phyloP scores from a whole-genome alignment of 2,329 filamentous ascomycete genomes.

The Xenosphaeropsis pyriputrescens region DNA sequence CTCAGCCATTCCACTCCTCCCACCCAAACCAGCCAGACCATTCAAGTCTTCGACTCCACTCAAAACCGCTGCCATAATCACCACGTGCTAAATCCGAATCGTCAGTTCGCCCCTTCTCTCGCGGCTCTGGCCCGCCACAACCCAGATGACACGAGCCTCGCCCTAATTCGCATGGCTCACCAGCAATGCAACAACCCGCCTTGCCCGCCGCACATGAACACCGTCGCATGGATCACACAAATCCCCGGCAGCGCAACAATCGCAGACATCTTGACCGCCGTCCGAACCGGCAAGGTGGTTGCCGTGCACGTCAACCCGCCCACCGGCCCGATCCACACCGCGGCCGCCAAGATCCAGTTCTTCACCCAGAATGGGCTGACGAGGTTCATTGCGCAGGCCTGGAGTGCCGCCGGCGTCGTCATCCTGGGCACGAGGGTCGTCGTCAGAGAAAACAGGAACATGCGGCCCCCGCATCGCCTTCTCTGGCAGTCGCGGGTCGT shows the following conservation, averaged over 20 bases:
- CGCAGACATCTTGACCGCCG: not conserved
- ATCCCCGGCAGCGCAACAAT: not conserved
- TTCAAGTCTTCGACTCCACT: too few species aligned
- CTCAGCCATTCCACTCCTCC: too few species aligned
- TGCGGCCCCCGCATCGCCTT: slow-evolving; percentile 1
- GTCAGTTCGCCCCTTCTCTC: too few species aligned
- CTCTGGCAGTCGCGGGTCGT: slow-evolving; percentile 5
- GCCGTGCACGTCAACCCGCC: slow-evolving; percentile 1
- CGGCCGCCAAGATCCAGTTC: slow-evolving; percentile 2
- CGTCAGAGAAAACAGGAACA: slow-evolving; percentile 5
- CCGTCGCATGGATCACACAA: too few species aligned
- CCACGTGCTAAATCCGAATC: too few species aligned
- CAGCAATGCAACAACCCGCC: too few species aligned
- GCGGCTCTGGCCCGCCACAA: too few species aligned
- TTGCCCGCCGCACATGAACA: too few species aligned
- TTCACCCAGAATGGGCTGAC: not conserved
- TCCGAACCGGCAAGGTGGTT: slow-evolving; percentile 2
- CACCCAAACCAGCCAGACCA: too few species aligned
- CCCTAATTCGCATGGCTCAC: too few species aligned
- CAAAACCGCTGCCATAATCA: too few species aligned
- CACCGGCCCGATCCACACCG: not conserved
- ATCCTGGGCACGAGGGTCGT: slow-evolving; percentile 2
- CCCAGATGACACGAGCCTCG: too few species aligned
- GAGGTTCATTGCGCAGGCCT: slow-evolving; percentile 1
- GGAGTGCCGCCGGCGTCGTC: not conserved